Evolutionary conservation across 2,329 filamentous ascomycete genomes (phyloP), one percentile per base, ranked within the genome.

Genomic region (Aureobasidium sp.): DNA sequence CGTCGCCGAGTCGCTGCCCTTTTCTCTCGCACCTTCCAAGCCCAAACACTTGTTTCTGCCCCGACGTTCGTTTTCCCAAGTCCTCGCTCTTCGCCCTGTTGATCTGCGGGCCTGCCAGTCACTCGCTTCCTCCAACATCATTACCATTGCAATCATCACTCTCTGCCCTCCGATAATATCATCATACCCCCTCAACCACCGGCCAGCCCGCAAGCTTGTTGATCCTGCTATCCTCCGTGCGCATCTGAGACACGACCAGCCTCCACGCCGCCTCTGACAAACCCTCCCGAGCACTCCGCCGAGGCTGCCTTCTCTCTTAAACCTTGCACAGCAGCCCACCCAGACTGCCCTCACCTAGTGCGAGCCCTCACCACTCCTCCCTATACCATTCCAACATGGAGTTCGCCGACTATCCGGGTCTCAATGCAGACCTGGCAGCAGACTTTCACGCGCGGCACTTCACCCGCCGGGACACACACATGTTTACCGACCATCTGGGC

Each of bases 391-490:
- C 57, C 44, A 61, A 44, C n/a, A 66, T 66, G 64, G 64, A 66
- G 47, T 64, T 63, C 56, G 63, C 61, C 60, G 63, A 66, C 56
- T 66, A 64, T 37, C 48, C 62, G 5, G 60, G 61, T n/a, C 62
- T 66, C 51, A 63, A 64, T 61, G 59, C 51, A 34, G 62, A 64
- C 48, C 61, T 64, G 51, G 60, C 63, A 36, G 63, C 59, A 37
- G 64, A 66, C 34, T 53, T 66, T 39, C 64, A 63, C 20, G 55
- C 63, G 25, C 60, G 60, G 42, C 64, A 64, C 51, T 64, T 66
- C 39, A 69, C 45, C 36, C 51, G 62, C 22, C 29, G 55, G 39
- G 55, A 58, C 47, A 59, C 62, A 20, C 55, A 63, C 49, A 53
- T 62, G 53, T 58, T 60, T 17, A 36, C 53, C 25, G 48, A 53